phyloP scores from a whole-genome alignment of 495 filamentous ascomycete genomes.

The Penicillium dipodomyicola region DNA sequence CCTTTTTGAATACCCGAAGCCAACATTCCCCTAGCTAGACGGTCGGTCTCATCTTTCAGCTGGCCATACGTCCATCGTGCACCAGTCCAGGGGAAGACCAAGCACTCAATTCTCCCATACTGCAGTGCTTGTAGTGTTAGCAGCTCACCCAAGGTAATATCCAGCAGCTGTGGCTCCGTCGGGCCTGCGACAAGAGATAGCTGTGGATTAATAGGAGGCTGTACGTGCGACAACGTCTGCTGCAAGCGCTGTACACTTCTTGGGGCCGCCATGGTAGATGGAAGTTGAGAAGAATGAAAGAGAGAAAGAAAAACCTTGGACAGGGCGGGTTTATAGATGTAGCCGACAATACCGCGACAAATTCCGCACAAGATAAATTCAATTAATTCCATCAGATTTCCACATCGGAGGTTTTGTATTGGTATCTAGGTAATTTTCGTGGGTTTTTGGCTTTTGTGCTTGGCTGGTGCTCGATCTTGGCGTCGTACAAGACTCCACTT shows the following conservation, averaged over 20 bases:
- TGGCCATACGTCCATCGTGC: constrained; percentile 65
- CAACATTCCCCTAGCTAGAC: constrained; percentile 57
- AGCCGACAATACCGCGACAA: constrained; percentile 13
- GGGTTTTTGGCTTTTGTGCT: constrained; percentile 4
- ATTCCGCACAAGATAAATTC: constrained; percentile 8
- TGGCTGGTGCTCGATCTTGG: constrained; percentile 1
- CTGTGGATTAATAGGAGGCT: constrained; percentile 19
- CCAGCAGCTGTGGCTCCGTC: constrained; percentile 56
- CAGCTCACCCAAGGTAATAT: constrained; percentile 61
- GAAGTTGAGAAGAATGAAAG: constrained; percentile 2
- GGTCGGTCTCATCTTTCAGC: constrained; percentile 57
- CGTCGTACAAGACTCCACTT: background rate
- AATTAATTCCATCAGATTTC: constrained; percentile 15
- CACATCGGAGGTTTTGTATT: constrained; percentile 6
- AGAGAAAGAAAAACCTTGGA: constrained; percentile 10
- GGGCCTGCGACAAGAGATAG: constrained; percentile 58
- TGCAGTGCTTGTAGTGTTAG: constrained; percentile 60
- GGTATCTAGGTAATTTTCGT: background rate
- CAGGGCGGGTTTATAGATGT: constrained; percentile 14
- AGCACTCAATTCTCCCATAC: constrained; percentile 57
- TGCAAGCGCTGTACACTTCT: constrained; percentile 37
- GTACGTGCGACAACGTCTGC: constrained; percentile 40
- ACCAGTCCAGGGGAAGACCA: constrained; percentile 65
- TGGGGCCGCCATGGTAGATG: constrained; percentile 27
- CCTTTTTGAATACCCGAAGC: constrained; percentile 59